Percentiles rank a stretch among this genome's conserved stretches.
Conservation (phyloP, 73 alveolate species). For the Blepharisma japonicum region DNA sequence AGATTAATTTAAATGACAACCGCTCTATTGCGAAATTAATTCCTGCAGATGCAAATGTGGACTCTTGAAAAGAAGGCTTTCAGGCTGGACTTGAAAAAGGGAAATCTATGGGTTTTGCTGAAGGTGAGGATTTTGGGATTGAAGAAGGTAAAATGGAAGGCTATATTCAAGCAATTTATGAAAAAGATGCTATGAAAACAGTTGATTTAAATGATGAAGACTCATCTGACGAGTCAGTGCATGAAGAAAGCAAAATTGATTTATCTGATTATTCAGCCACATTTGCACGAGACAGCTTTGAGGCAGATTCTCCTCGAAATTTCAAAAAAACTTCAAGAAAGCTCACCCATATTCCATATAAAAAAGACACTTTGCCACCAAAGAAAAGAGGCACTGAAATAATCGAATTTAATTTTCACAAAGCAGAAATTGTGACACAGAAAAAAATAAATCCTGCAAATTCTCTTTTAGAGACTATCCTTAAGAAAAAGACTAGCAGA, state of each 20-base stretch:
- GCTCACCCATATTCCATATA: too few species aligned
- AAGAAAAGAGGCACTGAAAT: not conserved
- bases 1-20: too few species aligned
- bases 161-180: not conserved
- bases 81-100: constrained; percentile 26
- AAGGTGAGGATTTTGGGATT: constrained; percentile 15
- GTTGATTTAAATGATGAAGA: not conserved
- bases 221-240: too few species aligned
- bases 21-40: not conserved
- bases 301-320: too few species aligned
- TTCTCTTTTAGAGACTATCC: not conserved
- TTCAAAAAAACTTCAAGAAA: too few species aligned
- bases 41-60: not conserved
- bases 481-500: not conserved
- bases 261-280: too few species aligned
- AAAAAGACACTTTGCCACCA: not conserved
- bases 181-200: not conserved
- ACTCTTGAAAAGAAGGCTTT: constrained; percentile 14
- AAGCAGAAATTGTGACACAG: not conserved
- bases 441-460: constrained; percentile 24
- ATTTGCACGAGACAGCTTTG: too few species aligned
- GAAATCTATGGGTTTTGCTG: not conserved
- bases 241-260: too few species aligned
- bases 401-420: constrained; percentile 26
- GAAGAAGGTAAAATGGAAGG: not conserved